These are phyloP conservation scores for Aspergillus cejpii DNA, from an alignment of 2,329 filamentous ascomycete genomes.

Conservation along the genomic window DNA sequence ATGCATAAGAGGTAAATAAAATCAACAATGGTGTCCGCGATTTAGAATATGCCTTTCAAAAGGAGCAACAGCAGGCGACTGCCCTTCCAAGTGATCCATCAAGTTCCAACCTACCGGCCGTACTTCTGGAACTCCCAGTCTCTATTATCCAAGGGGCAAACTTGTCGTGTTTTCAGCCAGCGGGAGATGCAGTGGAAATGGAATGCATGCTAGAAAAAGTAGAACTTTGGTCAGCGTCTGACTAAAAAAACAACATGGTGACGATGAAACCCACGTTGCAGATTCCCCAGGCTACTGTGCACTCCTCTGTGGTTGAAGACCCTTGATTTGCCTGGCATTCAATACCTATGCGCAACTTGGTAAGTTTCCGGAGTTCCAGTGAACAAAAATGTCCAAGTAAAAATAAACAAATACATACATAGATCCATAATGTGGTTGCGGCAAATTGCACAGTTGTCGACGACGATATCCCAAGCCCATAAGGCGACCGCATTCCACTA, in stretches of 20 bases:
- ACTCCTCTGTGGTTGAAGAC: constrained; percentile 93
- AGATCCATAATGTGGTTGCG: constrained; percentile 99
- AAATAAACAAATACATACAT: constrained; percentile 51
- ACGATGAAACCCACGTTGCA: constrained; percentile 69
- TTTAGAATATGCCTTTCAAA: not conserved
- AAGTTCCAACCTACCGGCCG: constrained; percentile 53
- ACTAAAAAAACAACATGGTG: constrained; percentile 1
- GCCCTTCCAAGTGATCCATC: not conserved
- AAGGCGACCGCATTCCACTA: constrained; percentile 98
- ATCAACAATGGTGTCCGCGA: not conserved
- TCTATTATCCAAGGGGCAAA: constrained; percentile 93
- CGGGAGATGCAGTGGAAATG: constrained; percentile 99
- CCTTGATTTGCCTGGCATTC: constrained; percentile 99
- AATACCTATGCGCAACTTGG: constrained; percentile 56
- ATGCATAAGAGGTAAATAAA: not conserved
- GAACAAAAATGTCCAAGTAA: not conserved
- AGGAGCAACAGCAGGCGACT: not conserved
- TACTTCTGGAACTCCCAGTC: constrained; percentile 99
- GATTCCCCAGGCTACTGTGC: constrained; percentile 97
- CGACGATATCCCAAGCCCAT: constrained; percentile 99
- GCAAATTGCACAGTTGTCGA: constrained; percentile 99
- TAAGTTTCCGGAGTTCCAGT: too few species aligned
- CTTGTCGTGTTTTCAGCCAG: constrained; percentile 98
- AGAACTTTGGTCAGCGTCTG: constrained; percentile 9
- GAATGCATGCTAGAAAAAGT: constrained; percentile 72